Evolutionary conservation across 2,329 filamentous ascomycete species (phyloP).

Genomic region (Neopestalotiopsis sp.): DNA sequence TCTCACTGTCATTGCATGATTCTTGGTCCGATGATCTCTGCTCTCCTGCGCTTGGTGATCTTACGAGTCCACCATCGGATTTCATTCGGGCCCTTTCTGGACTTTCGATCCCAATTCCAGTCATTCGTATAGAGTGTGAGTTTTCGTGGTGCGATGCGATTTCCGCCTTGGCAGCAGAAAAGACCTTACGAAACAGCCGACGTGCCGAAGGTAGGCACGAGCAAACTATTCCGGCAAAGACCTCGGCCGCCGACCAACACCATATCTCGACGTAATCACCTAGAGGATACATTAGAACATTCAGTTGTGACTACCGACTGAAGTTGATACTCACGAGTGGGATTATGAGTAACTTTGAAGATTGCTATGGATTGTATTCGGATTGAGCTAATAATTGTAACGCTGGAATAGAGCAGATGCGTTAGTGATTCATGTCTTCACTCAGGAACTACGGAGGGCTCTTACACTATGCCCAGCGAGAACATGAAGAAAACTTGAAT

Average conservation of each 20-base stretch:
- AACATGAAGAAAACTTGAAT: neutral
- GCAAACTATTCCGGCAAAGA: neutral
- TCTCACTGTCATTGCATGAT: too few relatives aligned
- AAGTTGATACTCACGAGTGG: neutral
- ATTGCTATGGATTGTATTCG: neutral
- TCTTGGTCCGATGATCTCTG: too few relatives aligned
- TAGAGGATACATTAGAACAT: neutral
- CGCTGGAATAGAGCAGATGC: neutral
- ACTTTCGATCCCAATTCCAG: too few relatives aligned
- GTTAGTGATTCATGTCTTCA: neutral
- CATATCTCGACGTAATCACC: neutral
- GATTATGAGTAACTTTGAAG: neutral
- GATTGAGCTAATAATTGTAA: neutral
- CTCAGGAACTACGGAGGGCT: neutral
- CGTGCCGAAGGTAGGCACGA: neutral
- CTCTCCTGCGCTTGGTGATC: too few relatives aligned
- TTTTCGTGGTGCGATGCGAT: neutral
- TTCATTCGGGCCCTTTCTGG: too few relatives aligned
- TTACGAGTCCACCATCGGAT: too few relatives aligned
- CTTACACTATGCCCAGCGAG: neutral
- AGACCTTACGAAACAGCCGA: neutral
- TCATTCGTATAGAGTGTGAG: neutral
- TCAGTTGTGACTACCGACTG: neutral
- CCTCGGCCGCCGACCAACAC: neutral
- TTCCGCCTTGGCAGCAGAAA: neutral